Evolutionary conservation across 2,329 filamentous ascomycete genomes (phyloP).

Genomic region (Arthrobotrys conoides): DNA sequence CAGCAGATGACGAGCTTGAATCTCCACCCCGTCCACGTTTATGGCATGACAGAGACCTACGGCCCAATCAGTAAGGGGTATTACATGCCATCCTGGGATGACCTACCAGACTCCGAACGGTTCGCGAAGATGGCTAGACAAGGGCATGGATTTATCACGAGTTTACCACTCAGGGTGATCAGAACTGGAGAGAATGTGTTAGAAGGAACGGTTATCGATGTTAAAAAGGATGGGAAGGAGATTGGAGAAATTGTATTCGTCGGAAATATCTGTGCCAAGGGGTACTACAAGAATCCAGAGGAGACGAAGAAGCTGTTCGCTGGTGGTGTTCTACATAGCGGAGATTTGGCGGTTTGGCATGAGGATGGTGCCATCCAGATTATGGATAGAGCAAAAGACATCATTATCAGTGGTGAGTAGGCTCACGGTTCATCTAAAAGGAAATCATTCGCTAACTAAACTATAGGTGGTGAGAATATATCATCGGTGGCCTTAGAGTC

Average conservation of each 20-base stretch:
- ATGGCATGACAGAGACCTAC: constrained; percentile 76
- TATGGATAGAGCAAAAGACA: constrained; percentile 93
- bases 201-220: constrained; percentile 77
- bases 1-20: constrained; percentile 92
- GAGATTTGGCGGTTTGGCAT: constrained; percentile 94
- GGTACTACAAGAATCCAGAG: constrained; percentile 90
- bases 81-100: constrained; percentile 86
- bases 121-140: constrained; percentile 93
- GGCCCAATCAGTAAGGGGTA: constrained; percentile 95
- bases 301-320: constrained; percentile 89
- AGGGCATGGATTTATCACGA: constrained; percentile 80
- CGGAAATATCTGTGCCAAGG: constrained; percentile 87
- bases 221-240: constrained; percentile 78
- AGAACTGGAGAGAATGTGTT: constrained; percentile 73
- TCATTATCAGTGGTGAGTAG: constrained; percentile 88
- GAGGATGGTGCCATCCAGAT: constrained; percentile 92
- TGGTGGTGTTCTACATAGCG: constrained; percentile 88
- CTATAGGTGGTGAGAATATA: constrained; percentile 91
- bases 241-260: constrained; percentile 86
- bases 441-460: constrained; percentile 25
- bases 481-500: constrained; percentile 92
- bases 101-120: constrained; percentile 79
- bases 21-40: constrained; percentile 90
- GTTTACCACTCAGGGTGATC: constrained; percentile 83
- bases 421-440: background rate